Evolutionary conservation across 805 yeast species (phyloP).

Genomic region (Brettanomyces nanus): DNA sequence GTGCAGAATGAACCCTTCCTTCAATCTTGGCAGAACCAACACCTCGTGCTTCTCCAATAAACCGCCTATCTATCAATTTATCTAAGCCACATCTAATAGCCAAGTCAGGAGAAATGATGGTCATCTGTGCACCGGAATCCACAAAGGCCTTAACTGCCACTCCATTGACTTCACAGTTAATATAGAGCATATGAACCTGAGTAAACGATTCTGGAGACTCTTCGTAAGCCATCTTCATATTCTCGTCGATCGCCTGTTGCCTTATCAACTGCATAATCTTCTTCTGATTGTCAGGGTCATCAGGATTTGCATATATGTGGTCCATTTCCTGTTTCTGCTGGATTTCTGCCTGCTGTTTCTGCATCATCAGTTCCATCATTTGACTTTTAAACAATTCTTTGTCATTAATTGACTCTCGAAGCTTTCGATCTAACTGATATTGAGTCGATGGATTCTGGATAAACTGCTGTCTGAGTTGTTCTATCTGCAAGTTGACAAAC

Average conservation of each 20-base stretch:
- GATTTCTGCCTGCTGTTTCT: constrained; percentile 7
- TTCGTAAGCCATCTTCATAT: constrained; percentile 72
- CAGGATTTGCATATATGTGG: constrained; percentile 54
- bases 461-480: constrained; percentile 40
- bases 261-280: constrained; percentile 59
- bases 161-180: constrained; percentile 72
- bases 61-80: constrained; percentile 71
- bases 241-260: constrained; percentile 71
- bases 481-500: constrained; percentile 29
- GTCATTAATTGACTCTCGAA: constrained; percentile 12
- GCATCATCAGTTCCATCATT: constrained; percentile 28
- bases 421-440: constrained; percentile 20
- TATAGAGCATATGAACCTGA: constrained; percentile 74
- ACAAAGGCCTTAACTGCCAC: constrained; percentile 83
- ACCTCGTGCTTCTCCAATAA: constrained; percentile 78
- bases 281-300: constrained; percentile 59
- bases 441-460: constrained; percentile 30
- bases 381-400: constrained; percentile 23
- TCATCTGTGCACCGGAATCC: constrained; percentile 92
- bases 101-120: constrained; percentile 70
- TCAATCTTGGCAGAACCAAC: constrained; percentile 75
- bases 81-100: constrained; percentile 67
- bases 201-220: constrained; percentile 88
- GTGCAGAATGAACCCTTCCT: constrained; percentile 86
- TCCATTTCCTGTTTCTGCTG: constrained; percentile 33